These are phyloP conservation scores for Boechera stricta DNA, from an alignment of 345 rosid genomes.

Conservation along the genomic window DNA sequence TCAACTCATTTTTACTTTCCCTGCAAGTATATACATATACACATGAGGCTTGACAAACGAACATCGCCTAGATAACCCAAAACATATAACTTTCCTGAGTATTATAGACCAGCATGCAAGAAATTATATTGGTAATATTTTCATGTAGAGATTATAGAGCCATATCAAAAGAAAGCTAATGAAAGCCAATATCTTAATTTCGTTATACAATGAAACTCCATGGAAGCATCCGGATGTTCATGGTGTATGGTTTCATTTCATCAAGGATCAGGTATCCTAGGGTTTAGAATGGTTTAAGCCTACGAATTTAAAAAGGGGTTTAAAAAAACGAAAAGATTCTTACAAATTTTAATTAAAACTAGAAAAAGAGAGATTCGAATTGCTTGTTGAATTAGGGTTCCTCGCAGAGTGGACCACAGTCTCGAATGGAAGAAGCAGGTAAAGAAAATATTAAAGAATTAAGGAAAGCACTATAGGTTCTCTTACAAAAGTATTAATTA, in stretches of 20 bases:
- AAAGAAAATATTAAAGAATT: slow-evolving; percentile 37
- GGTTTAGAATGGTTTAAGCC: slow-evolving; percentile 9
- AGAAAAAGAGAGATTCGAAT: slow-evolving; percentile 4
- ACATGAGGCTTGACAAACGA: slow-evolving; percentile 22
- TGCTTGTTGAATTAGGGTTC: slow-evolving; percentile 49
- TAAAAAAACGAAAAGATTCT: not conserved
- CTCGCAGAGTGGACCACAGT: slow-evolving; percentile 44
- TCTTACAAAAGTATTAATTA: slow-evolving; percentile 37
- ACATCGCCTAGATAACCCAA: slow-evolving; percentile 6
- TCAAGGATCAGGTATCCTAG: slow-evolving; percentile 12
- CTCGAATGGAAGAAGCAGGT: slow-evolving; percentile 46
- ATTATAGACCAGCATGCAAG: slow-evolving; percentile 17
- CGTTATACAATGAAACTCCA: not conserved
- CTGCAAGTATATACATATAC: slow-evolving; percentile 29
- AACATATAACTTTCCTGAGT: not conserved
- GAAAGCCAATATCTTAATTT: not conserved
- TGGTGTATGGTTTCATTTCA: slow-evolving; percentile 20
- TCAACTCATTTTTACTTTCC: slow-evolving; percentile 20
- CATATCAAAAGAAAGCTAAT: slow-evolving; percentile 5
- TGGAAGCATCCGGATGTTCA: slow-evolving; percentile 1
- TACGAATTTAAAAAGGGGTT: not conserved
- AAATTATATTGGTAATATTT: not conserved
- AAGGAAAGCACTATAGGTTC: slow-evolving; percentile 41
- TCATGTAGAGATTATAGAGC: slow-evolving; percentile 4
- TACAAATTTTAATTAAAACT: slow-evolving; percentile 11